Conservation (phyloP, 2,329 filamentous ascomycete species). For the Daldinia sp. region DNA sequence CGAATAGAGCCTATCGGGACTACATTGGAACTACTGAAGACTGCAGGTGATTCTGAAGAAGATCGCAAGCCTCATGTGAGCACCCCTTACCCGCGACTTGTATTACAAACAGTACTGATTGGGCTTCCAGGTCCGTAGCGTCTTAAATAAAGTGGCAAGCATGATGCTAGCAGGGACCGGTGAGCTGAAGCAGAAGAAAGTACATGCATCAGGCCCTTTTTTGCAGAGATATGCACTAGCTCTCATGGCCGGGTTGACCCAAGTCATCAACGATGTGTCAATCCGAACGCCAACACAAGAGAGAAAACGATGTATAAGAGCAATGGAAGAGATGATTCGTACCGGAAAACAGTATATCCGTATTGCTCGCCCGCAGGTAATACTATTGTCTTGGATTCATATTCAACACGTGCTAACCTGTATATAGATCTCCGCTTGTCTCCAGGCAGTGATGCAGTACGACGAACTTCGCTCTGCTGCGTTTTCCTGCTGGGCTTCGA, state of each 20-base stretch:
- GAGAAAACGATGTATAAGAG: constrained; percentile 79
- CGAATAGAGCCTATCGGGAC: constrained; percentile 78
- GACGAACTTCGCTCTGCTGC: constrained; percentile 78
- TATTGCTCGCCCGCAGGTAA: constrained; percentile 84
- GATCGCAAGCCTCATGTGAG: constrained; percentile 66
- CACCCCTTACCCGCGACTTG: constrained; percentile 3
- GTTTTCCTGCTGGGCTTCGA: constrained; percentile 83
- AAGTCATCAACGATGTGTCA: constrained; percentile 74
- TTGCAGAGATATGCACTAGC: constrained; percentile 86
- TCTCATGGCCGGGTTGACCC: constrained; percentile 83
- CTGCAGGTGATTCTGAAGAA: constrained; percentile 73
- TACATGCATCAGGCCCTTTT: constrained; percentile 73
- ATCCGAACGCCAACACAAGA: constrained; percentile 67
- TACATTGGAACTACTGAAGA: constrained; percentile 83
- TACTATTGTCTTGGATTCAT: constrained; percentile 36
- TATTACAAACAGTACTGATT: constrained; percentile 41
- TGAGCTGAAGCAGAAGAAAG: constrained; percentile 57
- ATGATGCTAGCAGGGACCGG: constrained; percentile 53
- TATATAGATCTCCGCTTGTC: constrained; percentile 82
- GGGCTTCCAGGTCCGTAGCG: constrained; percentile 54
- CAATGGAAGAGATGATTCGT: constrained; percentile 86
- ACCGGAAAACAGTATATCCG: constrained; percentile 77
- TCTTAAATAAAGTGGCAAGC: constrained; percentile 56
- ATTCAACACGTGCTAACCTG: constrained; percentile 38
- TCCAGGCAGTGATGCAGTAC: constrained; percentile 82